Base-by-base conservation (phyloP, 1,139 yeast species). In the Sugiyamaella grinbergsii region DNA sequence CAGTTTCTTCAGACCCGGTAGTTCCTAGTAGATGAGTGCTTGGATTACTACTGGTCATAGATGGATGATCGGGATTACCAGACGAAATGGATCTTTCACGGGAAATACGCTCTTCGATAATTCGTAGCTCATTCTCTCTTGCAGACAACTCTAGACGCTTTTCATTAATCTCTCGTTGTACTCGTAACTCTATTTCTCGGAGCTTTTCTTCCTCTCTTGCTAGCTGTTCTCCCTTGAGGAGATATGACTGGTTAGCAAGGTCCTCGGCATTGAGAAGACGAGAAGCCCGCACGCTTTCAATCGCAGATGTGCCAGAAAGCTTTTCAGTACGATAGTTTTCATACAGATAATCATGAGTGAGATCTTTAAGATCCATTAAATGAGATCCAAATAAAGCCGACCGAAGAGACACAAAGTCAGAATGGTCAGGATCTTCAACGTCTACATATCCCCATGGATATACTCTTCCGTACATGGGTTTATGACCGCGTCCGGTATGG, bases 371-470 rank as follows among this genome's bases (percentile, higher is more conserved):
- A 67, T 91, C 97, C 64, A 84, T 87, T 64, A 90, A 75, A 67
- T 91, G 97, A 5, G 95, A 80, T 45, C 93, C 90, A 60, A 91
- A 77, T 45, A 91, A 70, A 2, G 91, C 88, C 51, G 88, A 82
- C 65, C 88, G 83, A 62, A 91, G 75, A 19, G 85, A 75, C 20
- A 82, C 76, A 66, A 89, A 88, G 66, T 91, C 97, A 52, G 91
- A 82, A 61, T 83, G 79, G 50, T 80, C 80, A 15, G 93, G 82
- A 67, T 90, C 89, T 61, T 87, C 89, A 50, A 90, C 87, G 69
- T 89, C 94, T 41, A 90, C 82, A 49, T 80, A 69, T 1, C 97
- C 97, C 96, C 97, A 91, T 31, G 96, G 96, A 66, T 88, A 89
- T 69, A 96, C 79, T 5, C 87, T 13, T 4, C 96, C 97, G 89